Percentiles rank a stretch among this genome's conserved stretches.
Evolutionary conservation across 495 filamentous ascomycete genomes (phyloP).

Genomic region (Penicillium angulare): DNA sequence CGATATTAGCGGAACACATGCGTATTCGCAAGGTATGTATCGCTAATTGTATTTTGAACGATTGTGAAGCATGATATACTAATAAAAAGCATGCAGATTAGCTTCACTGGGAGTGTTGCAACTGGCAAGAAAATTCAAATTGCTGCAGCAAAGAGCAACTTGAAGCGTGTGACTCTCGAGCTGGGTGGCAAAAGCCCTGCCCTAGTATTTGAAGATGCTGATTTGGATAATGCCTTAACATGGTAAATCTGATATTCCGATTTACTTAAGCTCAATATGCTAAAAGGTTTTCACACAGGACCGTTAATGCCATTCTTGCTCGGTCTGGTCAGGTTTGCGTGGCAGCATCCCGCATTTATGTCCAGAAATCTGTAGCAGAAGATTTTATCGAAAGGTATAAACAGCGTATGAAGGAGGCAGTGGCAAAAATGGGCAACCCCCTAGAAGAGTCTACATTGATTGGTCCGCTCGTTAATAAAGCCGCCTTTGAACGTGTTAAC

Average conservation of each 20-base stretch:
- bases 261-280: no score
- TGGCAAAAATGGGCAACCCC: background rate
- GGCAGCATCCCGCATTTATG: constrained; percentile 46
- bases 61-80: no score
- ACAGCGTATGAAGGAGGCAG: background rate
- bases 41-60: no score
- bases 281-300: no score
- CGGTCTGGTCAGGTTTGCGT: constrained; percentile 51
- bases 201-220: constrained; percentile 37
- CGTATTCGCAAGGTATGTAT: constrained; percentile 14
- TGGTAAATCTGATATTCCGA: constrained; percentile 25
- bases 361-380: constrained; percentile 38
- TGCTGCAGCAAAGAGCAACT: constrained; percentile 37
- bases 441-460: background rate
- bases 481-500: constrained; percentile 86
- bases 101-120: constrained; percentile 18
- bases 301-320: constrained; percentile 36
- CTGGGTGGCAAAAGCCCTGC: constrained; percentile 41
- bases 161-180: constrained; percentile 46
- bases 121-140: constrained; percentile 15
- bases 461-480: constrained; percentile 70
- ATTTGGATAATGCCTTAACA: constrained; percentile 12
- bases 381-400: constrained; percentile 11
- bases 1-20: constrained; percentile 12
- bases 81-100: no score